These are phyloP conservation scores for Kandelia obovata DNA, from an alignment of 345 rosid genomes.

Conservation along the genomic window DNA sequence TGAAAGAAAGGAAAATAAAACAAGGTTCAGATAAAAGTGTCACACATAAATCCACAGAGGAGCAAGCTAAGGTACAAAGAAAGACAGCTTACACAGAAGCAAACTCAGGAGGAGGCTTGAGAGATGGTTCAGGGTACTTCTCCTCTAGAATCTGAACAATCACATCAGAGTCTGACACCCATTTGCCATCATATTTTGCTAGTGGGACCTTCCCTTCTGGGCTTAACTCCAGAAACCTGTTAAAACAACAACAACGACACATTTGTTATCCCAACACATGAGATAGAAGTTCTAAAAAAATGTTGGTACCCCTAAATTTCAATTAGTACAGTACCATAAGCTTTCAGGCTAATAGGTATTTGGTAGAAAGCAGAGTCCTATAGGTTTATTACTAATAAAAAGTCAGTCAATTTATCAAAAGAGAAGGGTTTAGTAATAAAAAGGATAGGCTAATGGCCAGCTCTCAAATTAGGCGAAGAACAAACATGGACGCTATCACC, in stretches of 20 bases:
- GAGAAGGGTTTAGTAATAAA: too few relatives aligned
- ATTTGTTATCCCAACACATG: not conserved
- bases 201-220: slow-evolving; percentile 88
- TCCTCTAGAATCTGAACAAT: slow-evolving; percentile 73
- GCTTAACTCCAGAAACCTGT: slow-evolving; percentile 73
- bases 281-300: not conserved
- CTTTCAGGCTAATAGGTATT: too few relatives aligned
- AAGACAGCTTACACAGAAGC: slow-evolving; percentile 52
- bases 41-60: not conserved
- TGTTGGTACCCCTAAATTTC: too few relatives aligned
- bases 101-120: slow-evolving; percentile 54
- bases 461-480: too few relatives aligned
- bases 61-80: not conserved
- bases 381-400: too few relatives aligned
- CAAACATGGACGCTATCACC: too few relatives aligned
- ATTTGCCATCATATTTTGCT: slow-evolving; percentile 65
- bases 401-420: too few relatives aligned
- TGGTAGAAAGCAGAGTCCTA: too few relatives aligned
- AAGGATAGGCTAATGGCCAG: too few relatives aligned
- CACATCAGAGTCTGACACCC: slow-evolving; percentile 84
- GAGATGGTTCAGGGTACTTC: slow-evolving; percentile 74
- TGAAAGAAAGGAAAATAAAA: not conserved
- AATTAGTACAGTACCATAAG: too few relatives aligned
- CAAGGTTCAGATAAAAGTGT: not conserved
- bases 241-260: not conserved